These are phyloP conservation scores for Fraxinus excelsior DNA, from an alignment of 257 asterid genomes.

Conservation along the genomic window DNA sequence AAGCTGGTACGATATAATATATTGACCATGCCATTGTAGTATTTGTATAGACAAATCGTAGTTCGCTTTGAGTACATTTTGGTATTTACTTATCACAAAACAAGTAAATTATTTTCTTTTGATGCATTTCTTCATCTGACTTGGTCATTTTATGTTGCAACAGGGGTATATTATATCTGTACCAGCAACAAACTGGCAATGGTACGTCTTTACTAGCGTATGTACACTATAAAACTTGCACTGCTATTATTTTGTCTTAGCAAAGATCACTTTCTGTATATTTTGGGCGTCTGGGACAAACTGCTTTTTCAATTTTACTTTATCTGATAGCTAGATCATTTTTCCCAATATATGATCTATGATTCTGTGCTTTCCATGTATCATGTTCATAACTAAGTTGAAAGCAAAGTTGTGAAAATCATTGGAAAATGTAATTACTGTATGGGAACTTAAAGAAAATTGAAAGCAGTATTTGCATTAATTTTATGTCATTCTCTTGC, in stretches of 20 bases:
- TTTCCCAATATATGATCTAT: conserved; percentile 3
- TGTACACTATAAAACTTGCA: background rate
- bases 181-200: conserved; percentile 74
- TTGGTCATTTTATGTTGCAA: conserved; percentile 28
- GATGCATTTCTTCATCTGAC: conserved; percentile 26
- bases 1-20: background rate
- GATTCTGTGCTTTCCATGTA: background rate
- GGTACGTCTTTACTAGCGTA: conserved; percentile 49
- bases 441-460: conserved; percentile 12
- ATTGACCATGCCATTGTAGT: background rate
- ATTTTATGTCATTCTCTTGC: background rate
- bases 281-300: conserved; percentile 6
- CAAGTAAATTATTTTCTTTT: conserved; percentile 14
- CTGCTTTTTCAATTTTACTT: background rate
- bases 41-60: background rate
- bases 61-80: conserved; percentile 13
- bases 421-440: background rate
- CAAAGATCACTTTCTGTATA: background rate
- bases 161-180: conserved; percentile 80
- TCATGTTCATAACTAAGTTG: background rate
- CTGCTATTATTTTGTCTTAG: background rate
- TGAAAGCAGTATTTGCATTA: background rate
- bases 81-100: background rate
- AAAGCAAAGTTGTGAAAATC: conserved; percentile 5
- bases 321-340: background rate